Conservation (phyloP, 2,329 filamentous ascomycete species). For the Huntiella abstrusa region DNA sequence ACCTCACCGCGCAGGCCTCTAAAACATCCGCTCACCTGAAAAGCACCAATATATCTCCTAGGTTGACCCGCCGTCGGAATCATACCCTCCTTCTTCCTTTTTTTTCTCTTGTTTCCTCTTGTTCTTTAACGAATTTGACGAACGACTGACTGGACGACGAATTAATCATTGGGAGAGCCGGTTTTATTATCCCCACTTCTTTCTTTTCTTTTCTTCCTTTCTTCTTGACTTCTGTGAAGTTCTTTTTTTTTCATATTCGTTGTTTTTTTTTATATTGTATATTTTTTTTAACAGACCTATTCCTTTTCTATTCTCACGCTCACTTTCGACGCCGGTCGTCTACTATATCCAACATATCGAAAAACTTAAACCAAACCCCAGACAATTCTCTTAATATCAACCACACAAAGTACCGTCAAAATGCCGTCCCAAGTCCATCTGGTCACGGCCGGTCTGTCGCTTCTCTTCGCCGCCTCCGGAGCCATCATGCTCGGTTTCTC, state of each 20-base stretch:
- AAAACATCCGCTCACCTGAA: too few relatives aligned
- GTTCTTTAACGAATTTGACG: too few relatives aligned
- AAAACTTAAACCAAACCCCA: neutral
- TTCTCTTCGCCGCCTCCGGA: constrained; percentile 34
- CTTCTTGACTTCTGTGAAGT: neutral
- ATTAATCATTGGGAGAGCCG: neutral
- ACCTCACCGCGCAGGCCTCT: too few relatives aligned
- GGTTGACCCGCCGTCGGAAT: too few relatives aligned
- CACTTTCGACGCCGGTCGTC: constrained; percentile 7
- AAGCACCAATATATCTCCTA: too few relatives aligned
- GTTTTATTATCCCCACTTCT: neutral
- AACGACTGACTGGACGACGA: too few relatives aligned
- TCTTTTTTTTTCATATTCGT: neutral
- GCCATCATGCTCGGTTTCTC: constrained; percentile 36
- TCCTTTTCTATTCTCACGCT: neutral
- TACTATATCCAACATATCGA: neutral
- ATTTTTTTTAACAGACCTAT: neutral
- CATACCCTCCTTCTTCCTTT: too few relatives aligned
- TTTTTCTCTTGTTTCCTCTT: too few relatives aligned
- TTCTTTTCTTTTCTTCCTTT: neutral
- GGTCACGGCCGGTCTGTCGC: constrained; percentile 28
- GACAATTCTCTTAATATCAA: neutral
- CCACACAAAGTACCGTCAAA: neutral
- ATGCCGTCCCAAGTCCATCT: constrained; percentile 39
- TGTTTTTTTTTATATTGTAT: constrained; percentile 1